Evolutionary conservation across 495 filamentous ascomycete species (phyloP), one percentile per base, ranked within the genome.

Genomic region (Diplogelasinospora grovesii): DNA sequence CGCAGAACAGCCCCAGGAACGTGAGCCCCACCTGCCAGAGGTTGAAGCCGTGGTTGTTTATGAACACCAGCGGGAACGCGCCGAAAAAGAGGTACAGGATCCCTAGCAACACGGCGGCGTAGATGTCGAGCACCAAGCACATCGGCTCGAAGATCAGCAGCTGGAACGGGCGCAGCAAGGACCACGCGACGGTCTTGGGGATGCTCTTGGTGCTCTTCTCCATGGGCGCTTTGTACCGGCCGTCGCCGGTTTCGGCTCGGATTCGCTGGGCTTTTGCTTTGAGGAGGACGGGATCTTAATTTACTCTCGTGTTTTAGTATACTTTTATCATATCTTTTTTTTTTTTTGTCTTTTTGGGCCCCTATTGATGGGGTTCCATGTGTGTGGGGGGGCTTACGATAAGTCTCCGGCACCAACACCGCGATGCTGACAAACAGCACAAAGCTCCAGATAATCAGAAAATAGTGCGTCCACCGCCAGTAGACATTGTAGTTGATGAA

Each of bases 21-120:
- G 78, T 79, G 22, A 92, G 61, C 6, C 92, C 90, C 3, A 79
- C 70, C 58, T 94, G 84, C 74, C 83, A 89, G 3, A 92, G 68
- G 14, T 75, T 77, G 59, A 98, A 84, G 22, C 77, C 79, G 60
- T 96, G 83, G 35, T 85, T 80, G 22, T 77, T 70, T 13, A 67
- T 51, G 57, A 96, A 98, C 15, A 95, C 81, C 25, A 95, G 61
- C 7, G 85, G 76, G 55, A 95, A 96, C 0, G 89, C 89, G 7
- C 90, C 89, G 57, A 98, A 95, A 68, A 96, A 98, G 5, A 98
- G 77, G 52, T 98, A 96, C 1, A 96, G 64, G 23, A 95, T 81
- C 8, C 89, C 92, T 1, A 97, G 70, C 8, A 96, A 67, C 15
- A 97, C 72, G 19, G 89, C 86, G 2, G 85, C 84, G 50, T 92